Base-by-base conservation (phyloP, 257 asterid species). In the Scutellaria baicalensis region DNA sequence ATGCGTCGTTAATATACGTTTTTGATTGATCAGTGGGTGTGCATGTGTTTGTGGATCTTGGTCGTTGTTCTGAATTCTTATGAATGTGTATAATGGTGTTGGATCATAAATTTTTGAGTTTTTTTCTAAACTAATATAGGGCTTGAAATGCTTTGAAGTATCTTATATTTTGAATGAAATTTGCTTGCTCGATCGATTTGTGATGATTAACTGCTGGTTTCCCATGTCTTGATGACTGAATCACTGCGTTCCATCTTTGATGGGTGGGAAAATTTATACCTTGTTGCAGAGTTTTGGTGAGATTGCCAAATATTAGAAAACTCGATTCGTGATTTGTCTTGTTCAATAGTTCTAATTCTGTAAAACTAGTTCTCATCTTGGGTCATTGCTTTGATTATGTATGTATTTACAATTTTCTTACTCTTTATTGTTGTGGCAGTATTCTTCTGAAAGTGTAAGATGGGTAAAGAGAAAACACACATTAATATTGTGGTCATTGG, bases 401-500 rank as follows among this genome's bases (percentile, higher is more conserved):
- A 0, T 51, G 35, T 33, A 18, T 50, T 23, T 23, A 23, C 31
- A 23, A 6, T 50, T 11, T 14, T 18, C 9, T 14, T 5, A 1
- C 13, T 51, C 6, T 7, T 6, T 51, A 17, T 0, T 51, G 12
- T 8, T 51, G 58, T 51, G 21, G 17, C 40, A 55, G 60, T 55
- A 3, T 3, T 56, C 47, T 10, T 11, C 9, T 21, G 14, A 56
- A 70, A 12, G 9, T 43, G 18, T 1, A 65, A 2, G 4, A 87
- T 87, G 93, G 93, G 90, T 73, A 87, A 87, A 21, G 93, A 84
- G 56, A 86, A 84, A 77, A 0, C 72, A 77, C 90, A 84, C 73
- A 86, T 86, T 1, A 86, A 66, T 83, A 82, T 86, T 16, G 93
- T 86, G 66, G 93, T 86, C 73, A 84, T 86, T 73, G 90, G 93